Percentiles rank a stretch among this genome's conserved stretches.
Conservation (phyloP, 441 rosid genomes). For the Capsella rubella region DNA sequence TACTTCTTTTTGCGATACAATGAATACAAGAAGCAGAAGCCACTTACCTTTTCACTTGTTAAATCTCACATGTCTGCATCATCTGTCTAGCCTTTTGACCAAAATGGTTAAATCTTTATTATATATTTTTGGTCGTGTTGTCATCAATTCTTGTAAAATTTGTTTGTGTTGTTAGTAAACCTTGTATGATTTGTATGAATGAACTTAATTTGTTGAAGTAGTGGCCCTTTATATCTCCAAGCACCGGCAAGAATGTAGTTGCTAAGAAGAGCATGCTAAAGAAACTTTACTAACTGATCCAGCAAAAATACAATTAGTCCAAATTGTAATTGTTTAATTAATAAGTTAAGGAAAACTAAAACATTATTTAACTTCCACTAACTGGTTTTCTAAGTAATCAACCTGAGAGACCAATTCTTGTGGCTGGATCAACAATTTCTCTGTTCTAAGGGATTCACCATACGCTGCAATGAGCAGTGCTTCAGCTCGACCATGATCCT, state of each 20-base stretch:
- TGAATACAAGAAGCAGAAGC: slow-evolving; percentile 84
- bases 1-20: slow-evolving; percentile 89
- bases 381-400: slow-evolving; percentile 24
- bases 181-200: slow-evolving; percentile 30
- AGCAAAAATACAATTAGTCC: background rate
- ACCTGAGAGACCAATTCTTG: slow-evolving; percentile 23
- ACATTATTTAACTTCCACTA: background rate
- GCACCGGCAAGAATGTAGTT: background rate
- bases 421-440: slow-evolving; percentile 43
- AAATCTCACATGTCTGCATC: slow-evolving; percentile 55
- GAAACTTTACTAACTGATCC: background rate
- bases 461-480: slow-evolving; percentile 84
- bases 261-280: background rate
- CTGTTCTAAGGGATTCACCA: slow-evolving; percentile 59
- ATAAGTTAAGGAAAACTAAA: background rate
- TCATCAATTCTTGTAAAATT: slow-evolving; percentile 37
- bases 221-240: background rate
- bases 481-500: slow-evolving; percentile 95
- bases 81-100: slow-evolving; percentile 17
- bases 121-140: slow-evolving; percentile 1
- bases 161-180: slow-evolving; percentile 25
- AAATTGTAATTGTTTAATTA: background rate
- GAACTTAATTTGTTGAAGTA: background rate
- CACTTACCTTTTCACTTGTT: slow-evolving; percentile 58
- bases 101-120: slow-evolving; percentile 2